Evolutionary conservation across 2,329 filamentous ascomycete genomes (phyloP).

Genomic region (Albifimbria verrucaria): DNA sequence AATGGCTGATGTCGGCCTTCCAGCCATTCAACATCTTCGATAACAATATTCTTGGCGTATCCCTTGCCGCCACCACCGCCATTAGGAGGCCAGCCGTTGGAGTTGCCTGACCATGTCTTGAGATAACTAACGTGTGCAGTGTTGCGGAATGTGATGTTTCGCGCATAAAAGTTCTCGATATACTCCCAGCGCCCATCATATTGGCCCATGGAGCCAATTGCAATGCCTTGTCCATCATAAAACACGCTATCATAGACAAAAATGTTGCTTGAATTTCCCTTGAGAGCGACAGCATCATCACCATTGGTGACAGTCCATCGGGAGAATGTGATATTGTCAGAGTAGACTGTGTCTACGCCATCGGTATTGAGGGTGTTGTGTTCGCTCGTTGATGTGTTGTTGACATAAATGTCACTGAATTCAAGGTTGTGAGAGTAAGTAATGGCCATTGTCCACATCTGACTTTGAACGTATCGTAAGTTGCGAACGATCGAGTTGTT

Average conservation of each 20-base stretch:
- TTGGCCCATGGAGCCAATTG: constrained; percentile 56
- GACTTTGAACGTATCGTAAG: constrained; percentile 50
- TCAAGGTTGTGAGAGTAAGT: constrained; percentile 43
- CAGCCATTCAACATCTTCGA: constrained; percentile 27
- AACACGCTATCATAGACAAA: constrained; percentile 45
- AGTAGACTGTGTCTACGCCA: constrained; percentile 49
- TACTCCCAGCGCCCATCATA: constrained; percentile 45
- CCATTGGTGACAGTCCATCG: constrained; percentile 49
- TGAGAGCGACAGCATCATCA: constrained; percentile 51
- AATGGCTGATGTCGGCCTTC: constrained; percentile 25
- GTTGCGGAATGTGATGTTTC: constrained; percentile 42
- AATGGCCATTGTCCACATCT: constrained; percentile 60
- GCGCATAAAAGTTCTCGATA: constrained; percentile 45
- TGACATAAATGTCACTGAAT: constrained; percentile 50
- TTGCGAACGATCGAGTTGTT: constrained; percentile 45
- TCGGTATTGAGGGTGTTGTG: constrained; percentile 37
- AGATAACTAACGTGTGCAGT: constrained; percentile 49
- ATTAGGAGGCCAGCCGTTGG: constrained; percentile 51
- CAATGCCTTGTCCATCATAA: constrained; percentile 48
- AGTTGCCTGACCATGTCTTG: constrained; percentile 57
- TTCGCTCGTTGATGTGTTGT: constrained; percentile 38
- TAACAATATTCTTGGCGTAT: constrained; percentile 25
- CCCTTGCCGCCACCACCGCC: constrained; percentile 55
- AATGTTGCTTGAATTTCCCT: constrained; percentile 55
- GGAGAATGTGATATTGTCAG: constrained; percentile 47